These are phyloP conservation scores for Takakia lepidozioides DNA, from an alignment of 225 moss, liverwort and hornwort species.

Conservation along the genomic window DNA sequence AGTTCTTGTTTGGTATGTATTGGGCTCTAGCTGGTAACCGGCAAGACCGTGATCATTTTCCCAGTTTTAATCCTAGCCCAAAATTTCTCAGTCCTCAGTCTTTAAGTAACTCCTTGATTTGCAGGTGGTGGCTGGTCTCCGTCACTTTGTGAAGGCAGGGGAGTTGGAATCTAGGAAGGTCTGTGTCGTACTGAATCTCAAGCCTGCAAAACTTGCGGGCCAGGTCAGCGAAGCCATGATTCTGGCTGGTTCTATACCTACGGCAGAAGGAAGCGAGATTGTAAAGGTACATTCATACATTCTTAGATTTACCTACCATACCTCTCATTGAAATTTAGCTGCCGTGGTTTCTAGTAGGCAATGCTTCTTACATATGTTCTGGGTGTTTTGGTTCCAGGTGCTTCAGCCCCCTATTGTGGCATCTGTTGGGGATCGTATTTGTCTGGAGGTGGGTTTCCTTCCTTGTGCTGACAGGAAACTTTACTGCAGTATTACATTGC, in stretches of 20 bases:
- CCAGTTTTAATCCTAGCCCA: no score
- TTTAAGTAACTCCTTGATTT: no score
- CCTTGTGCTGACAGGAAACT: no score
- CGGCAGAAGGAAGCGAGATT: constrained; percentile 49
- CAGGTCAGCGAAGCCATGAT: constrained; percentile 96
- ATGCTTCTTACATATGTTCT: no score
- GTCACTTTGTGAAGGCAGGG: constrained; percentile 61
- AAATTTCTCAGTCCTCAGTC: no score
- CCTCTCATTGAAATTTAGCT: no score
- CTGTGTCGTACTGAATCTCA: constrained; percentile 76
- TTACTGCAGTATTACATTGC: no score
- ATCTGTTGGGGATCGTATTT: constrained; percentile 65
- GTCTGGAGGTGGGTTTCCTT: constrained; percentile 48
- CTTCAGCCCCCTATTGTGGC: constrained; percentile 72
- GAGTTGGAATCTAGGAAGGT: constrained; percentile 75
- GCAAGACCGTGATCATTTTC: no score
- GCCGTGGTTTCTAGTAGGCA: no score
- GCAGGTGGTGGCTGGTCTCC: constrained; percentile 88
- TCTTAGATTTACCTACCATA: no score
- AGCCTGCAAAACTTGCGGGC: constrained; percentile 92
- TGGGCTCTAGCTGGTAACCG: no score
- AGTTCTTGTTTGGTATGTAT: no score
- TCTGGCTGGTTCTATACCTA: constrained; percentile 64
- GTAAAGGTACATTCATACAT: constrained; percentile 57
- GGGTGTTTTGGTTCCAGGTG: constrained; percentile 37